Evolutionary conservation across 2,329 filamentous ascomycete genomes (phyloP).

Genomic region (Orbilia ellipsospora): DNA sequence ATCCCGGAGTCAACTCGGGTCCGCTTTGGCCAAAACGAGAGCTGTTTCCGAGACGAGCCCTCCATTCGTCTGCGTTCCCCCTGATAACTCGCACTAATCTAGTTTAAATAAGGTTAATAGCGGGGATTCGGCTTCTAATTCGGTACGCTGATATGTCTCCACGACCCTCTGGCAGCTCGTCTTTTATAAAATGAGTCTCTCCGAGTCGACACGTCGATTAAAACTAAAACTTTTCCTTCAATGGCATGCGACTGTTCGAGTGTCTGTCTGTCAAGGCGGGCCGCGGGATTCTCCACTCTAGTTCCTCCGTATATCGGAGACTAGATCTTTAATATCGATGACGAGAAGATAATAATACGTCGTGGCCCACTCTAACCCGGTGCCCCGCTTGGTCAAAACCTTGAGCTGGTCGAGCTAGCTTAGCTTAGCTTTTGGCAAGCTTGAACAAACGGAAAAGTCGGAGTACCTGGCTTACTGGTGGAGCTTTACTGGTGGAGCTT

Average conservation of each 20-base stretch:
- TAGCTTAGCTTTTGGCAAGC: too few relatives aligned
- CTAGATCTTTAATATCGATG: constrained; percentile 6
- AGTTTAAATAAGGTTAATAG: constrained; percentile 13
- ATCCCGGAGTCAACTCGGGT: constrained; percentile 2
- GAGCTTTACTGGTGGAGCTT: constrained; percentile 13
- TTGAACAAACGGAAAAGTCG: neutral
- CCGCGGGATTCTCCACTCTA: constrained; percentile 28
- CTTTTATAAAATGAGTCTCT: too few relatives aligned
- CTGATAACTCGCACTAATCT: neutral
- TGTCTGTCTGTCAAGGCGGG: constrained; percentile 13
- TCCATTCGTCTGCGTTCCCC: neutral
- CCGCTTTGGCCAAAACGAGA: constrained; percentile 12
- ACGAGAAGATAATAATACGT: neutral
- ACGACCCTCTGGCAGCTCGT: constrained; percentile 6
- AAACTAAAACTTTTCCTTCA: too few relatives aligned
- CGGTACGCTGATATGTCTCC: constrained; percentile 47
- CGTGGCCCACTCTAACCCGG: neutral
- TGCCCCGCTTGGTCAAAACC: too few relatives aligned
- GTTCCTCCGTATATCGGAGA: constrained; percentile 43
- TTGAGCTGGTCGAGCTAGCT: neutral
- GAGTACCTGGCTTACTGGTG: neutral
- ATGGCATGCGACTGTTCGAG: neutral
- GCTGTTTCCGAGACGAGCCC: constrained; percentile 27
- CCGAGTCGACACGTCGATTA: too few relatives aligned
- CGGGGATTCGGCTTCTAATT: constrained; percentile 27